A percentile compares a stretch with the other conserved stretches of the same genome.
phyloP scores from a whole-genome alignment of 2,329 filamentous ascomycete species.

The Fusarium xylarioides region DNA sequence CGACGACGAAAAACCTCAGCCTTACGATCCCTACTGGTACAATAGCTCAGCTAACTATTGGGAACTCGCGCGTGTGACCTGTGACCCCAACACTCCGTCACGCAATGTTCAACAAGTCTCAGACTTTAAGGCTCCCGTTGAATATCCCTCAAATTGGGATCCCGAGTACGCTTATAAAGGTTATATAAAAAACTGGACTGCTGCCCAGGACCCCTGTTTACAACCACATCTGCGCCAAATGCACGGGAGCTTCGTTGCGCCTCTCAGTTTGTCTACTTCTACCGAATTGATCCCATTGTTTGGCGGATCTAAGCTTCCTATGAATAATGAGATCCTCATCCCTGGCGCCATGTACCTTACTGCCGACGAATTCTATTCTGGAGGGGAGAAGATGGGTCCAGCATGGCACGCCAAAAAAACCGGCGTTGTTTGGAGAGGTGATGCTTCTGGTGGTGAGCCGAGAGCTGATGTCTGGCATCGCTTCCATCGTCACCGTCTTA shows the following conservation, averaged over 20 bases:
- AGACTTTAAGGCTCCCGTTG: conserved; percentile 45
- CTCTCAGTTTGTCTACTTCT: conserved; percentile 60
- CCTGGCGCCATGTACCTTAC: conserved; percentile 72
- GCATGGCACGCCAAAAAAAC: conserved; percentile 67
- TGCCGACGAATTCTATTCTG: conserved; percentile 66
- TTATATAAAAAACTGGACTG: conserved; percentile 67
- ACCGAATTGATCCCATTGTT: conserved; percentile 68
- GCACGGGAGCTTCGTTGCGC: conserved; percentile 67
- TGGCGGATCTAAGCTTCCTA: conserved; percentile 68
- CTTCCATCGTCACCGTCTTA: conserved; percentile 76
- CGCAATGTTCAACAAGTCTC: conserved; percentile 48
- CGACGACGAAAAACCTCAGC: conserved; percentile 46
- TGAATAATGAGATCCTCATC: conserved; percentile 72
- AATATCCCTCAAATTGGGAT: conserved; percentile 48
- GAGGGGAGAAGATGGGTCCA: conserved; percentile 63
- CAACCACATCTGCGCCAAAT: conserved; percentile 61
- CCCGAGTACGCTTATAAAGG: conserved; percentile 54
- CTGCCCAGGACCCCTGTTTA: conserved; percentile 66
- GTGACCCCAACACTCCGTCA: conserved; percentile 63
- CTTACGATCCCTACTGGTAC: conserved; percentile 59
- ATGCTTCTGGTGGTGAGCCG: conserved; percentile 67
- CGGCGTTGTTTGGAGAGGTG: conserved; percentile 70
- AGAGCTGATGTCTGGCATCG: conserved; percentile 68
- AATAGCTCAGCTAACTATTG: conserved; percentile 63
- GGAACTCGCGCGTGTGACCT: conserved; percentile 65